Evolutionary conservation across 1,284 basidiomycete species (phyloP).

Genomic region (Pseudomicrostroma phylloplanum): DNA sequence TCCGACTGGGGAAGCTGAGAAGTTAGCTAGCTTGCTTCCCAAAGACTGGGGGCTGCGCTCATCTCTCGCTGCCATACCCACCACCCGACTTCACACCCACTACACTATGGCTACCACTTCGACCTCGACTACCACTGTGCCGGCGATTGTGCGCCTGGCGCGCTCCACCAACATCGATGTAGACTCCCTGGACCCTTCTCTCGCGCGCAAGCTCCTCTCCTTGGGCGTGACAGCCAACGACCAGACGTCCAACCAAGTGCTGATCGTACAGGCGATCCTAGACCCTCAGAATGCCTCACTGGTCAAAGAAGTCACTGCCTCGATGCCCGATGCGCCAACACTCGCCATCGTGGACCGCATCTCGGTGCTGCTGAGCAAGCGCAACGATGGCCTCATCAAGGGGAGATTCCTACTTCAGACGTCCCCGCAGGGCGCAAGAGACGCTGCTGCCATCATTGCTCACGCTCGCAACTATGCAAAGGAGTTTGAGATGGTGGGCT

Average conservation of each 20-base stretch:
- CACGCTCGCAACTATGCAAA: slow-evolving; percentile 22
- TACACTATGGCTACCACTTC: not conserved
- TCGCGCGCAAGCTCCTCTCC: slow-evolving; percentile 21
- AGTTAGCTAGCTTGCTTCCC: too few species aligned
- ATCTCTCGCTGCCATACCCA: not conserved
- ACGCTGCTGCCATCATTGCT: slow-evolving; percentile 21
- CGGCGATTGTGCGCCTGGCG: slow-evolving; percentile 16
- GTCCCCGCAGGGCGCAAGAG: slow-evolving; percentile 22
- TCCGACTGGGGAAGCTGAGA: too few species aligned
- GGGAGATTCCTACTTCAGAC: slow-evolving; percentile 27
- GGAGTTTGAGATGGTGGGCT: slow-evolving; percentile 23
- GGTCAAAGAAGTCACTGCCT: not conserved
- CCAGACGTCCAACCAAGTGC: slow-evolving; percentile 26
- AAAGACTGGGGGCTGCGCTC: too few species aligned
- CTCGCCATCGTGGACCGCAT: slow-evolving; percentile 16
- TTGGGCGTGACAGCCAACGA: slow-evolving; percentile 23
- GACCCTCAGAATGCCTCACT: not conserved
- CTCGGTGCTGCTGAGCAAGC: slow-evolving; percentile 14
- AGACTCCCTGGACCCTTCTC: slow-evolving; percentile 24
- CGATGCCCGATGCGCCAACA: not conserved
- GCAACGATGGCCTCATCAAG: slow-evolving; percentile 21
- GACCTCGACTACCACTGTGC: not conserved
- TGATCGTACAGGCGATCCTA: slow-evolving; percentile 19
- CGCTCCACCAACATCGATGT: slow-evolving; percentile 24
- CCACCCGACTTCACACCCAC: not conserved